phyloP scores from a whole-genome alignment of 208 protist species.

The Leishmania aethiopica region DNA sequence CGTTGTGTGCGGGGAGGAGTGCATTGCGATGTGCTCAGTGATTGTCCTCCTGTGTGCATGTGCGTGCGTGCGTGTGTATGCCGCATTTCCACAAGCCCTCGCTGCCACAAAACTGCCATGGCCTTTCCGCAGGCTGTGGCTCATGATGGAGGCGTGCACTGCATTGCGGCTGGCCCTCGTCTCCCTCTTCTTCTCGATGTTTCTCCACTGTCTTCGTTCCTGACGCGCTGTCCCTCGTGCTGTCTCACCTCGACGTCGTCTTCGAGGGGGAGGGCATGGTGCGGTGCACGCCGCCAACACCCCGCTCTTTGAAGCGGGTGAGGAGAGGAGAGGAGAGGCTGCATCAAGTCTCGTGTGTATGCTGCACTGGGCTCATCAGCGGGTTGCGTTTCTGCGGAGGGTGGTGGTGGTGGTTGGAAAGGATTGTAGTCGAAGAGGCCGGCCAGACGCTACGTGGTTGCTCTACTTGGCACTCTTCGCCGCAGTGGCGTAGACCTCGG shows the following conservation, averaged over 20 bases:
- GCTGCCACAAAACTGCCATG: not conserved
- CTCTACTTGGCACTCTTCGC: constrained; percentile 25
- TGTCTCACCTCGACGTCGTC: not conserved
- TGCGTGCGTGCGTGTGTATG: not conserved
- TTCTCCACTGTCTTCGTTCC: not conserved
- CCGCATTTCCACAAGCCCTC: not conserved
- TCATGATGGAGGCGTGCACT: not conserved
- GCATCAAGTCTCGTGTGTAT: not conserved
- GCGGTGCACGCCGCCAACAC: not conserved
- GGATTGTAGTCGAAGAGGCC: not conserved
- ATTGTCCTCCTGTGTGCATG: not conserved
- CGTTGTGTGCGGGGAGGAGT: not conserved
- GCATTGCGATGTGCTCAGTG: no score
- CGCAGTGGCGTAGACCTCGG: constrained; percentile 41
- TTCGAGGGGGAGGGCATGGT: not conserved
- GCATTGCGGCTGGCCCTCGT: not conserved
- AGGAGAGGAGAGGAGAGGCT: not conserved
- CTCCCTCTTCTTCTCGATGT: not conserved
- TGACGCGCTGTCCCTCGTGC: not conserved
- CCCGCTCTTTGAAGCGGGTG: not conserved
- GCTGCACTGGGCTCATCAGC: not conserved
- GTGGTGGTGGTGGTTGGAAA: not conserved
- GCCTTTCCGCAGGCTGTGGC: not conserved
- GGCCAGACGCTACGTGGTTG: not conserved
- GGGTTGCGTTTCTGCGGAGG: no score